Conservation (phyloP, 495 filamentous ascomycete genomes). For the Pyrenula massariospora region DNA sequence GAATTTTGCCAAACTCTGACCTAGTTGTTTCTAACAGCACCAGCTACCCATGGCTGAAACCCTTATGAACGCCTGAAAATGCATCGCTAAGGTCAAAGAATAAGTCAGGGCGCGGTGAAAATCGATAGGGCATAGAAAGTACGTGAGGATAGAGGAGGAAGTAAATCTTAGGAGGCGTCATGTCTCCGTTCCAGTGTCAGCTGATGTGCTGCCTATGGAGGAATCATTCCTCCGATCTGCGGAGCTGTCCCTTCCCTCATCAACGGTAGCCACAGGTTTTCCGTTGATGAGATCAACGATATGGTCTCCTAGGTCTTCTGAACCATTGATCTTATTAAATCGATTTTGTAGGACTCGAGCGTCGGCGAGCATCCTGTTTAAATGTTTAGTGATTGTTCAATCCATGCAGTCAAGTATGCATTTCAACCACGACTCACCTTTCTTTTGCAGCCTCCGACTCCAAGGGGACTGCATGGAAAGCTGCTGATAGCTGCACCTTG, state of each 20-base stretch:
- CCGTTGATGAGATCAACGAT: slow-evolving; percentile 54
- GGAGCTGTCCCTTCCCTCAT: background rate
- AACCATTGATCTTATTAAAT: slow-evolving; percentile 71
- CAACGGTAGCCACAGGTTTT: slow-evolving; percentile 30
- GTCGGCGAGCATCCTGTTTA: slow-evolving; percentile 63
- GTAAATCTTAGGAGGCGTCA: too few relatives aligned
- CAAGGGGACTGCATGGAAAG: slow-evolving; percentile 56
- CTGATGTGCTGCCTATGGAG: background rate
- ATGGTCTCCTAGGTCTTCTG: slow-evolving; percentile 55
- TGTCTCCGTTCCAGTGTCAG: background rate
- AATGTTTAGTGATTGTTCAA: background rate
- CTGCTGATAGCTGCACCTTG: slow-evolving; percentile 66
- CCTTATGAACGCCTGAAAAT: background rate
- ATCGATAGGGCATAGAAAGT: too few relatives aligned
- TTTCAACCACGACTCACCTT: slow-evolving; percentile 41
- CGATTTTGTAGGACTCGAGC: slow-evolving; percentile 62
- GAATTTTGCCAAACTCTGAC: too few relatives aligned
- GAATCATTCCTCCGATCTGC: background rate
- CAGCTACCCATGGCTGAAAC: background rate
- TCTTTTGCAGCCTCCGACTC: slow-evolving; percentile 55
- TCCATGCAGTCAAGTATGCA: slow-evolving; percentile 6
- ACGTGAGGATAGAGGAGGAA: background rate
- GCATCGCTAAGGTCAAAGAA: background rate
- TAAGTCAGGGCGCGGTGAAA: too few relatives aligned
- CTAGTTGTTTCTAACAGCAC: too few relatives aligned